Base-by-base conservation (phyloP, 345 rosid species). In the Linum usitatissimum region DNA sequence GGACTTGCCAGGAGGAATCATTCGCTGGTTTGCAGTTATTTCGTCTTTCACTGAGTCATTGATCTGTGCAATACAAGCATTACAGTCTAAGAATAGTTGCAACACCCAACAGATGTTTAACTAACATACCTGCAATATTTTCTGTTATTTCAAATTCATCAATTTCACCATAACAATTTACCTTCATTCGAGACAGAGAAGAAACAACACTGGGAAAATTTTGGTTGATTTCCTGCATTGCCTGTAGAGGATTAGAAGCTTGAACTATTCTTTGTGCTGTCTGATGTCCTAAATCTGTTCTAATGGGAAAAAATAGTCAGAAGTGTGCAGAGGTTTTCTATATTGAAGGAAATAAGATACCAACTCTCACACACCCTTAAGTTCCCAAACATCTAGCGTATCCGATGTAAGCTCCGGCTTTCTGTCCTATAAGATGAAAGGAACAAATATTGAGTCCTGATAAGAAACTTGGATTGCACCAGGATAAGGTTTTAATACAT, bases 161-260 rank as follows among this genome's bases (percentile, higher is more conserved):
- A 57, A 9, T 4, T 1, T 61, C 17, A 40, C 30, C 48, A 59
- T 31, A 55, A 59, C 45, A 58, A 9, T 18, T 63, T 77, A 93
- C 97, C 99, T 90, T 93, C 92, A 84, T 87, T 63, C 92, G 97
- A 68, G 99, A 93, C 69, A 93, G 80, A 67, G 95, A 90, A 64
- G 99, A 93, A 73, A 93, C 97, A 45, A 87, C 80, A 68, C 88
- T 90, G 15, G 99, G 99, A 78, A 93, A 93, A 74, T 93, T 93
- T 76, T 90, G 99, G 79, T 79, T 93, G 71, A 93, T 90, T 79
- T 93, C 97, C 70, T 84, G 92, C 97, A 93, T 93, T 60, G 92
- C 81, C 68, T 87, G 99, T 69, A 87, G 71, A 72, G 99, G 95
- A 75, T 93, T 96, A 63, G 95, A 86, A 66, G 96, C 92, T 53